Percentiles rank a stretch among this genome's conserved stretches.
Conservation (phyloP, 768 basidiomycete species). For the Neoboletus brunneissimus region DNA sequence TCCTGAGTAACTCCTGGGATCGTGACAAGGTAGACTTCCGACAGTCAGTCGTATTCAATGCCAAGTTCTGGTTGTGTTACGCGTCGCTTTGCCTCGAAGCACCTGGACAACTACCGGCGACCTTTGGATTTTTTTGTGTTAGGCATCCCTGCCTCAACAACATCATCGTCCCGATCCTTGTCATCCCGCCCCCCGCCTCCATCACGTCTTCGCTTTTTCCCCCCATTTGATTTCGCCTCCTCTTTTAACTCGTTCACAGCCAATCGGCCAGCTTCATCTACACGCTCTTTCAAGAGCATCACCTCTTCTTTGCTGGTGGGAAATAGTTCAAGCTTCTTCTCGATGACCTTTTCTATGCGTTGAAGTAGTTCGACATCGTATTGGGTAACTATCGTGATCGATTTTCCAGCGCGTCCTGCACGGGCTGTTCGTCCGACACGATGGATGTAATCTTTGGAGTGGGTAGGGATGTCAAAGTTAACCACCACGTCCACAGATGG, state of each 20-base stretch:
- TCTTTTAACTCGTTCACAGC: constrained; percentile 85
- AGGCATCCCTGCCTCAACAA: constrained; percentile 88
- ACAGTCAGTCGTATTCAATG: background rate
- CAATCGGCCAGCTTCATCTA: constrained; percentile 77
- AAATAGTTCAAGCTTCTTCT: constrained; percentile 89
- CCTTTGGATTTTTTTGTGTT: constrained; percentile 53
- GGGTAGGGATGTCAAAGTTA: constrained; percentile 96
- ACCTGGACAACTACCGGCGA: constrained; percentile 31
- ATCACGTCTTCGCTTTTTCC: constrained; percentile 49
- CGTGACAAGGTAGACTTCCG: background rate
- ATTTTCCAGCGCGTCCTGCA: constrained; percentile 95
- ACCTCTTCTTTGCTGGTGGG: constrained; percentile 87
- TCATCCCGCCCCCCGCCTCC: constrained; percentile 61
- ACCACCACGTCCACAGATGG: constrained; percentile 95
- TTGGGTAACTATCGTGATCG: constrained; percentile 96
- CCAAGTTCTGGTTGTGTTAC: background rate
- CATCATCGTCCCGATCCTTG: constrained; percentile 89
- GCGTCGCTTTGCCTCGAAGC: background rate
- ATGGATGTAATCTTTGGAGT: constrained; percentile 99
- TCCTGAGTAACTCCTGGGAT: background rate
- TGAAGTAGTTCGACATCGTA: constrained; percentile 97
- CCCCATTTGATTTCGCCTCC: constrained; percentile 50
- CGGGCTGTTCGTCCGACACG: constrained; percentile 96
- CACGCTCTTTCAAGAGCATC: constrained; percentile 81
- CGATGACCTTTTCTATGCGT: constrained; percentile 89